These are phyloP conservation scores for Leersia perrieri DNA, from an alignment of 176 grass and related monocot species.

Conservation along the genomic window DNA sequence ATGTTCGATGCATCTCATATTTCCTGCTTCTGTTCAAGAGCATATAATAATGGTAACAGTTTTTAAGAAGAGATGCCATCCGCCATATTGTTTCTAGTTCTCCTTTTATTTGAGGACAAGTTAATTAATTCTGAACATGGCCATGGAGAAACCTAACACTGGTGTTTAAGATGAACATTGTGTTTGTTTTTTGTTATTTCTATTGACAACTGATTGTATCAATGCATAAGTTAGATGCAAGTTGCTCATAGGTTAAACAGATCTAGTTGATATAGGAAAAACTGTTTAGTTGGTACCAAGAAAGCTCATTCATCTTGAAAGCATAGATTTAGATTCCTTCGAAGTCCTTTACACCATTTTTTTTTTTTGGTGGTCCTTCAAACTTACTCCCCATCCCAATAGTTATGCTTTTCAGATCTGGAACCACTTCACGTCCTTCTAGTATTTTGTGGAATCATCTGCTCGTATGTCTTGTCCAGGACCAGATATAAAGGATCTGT, in stretches of 20 bases:
- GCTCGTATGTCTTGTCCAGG: neutral
- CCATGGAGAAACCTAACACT: conserved; percentile 6
- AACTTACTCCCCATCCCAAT: neutral
- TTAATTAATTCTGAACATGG: conserved; percentile 7
- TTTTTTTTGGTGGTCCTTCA: neutral
- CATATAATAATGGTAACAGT: neutral
- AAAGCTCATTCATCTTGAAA: neutral
- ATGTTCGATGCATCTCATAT: neutral
- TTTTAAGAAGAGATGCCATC: neutral
- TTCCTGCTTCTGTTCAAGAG: neutral
- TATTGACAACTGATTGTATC: neutral
- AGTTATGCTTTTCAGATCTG: conserved; percentile 2
- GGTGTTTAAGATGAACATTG: neutral
- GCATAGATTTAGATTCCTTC: conserved; percentile 6
- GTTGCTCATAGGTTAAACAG: neutral
- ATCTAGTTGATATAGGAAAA: neutral
- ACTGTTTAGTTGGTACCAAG: neutral
- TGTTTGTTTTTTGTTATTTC: neutral
- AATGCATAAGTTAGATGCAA: neutral
- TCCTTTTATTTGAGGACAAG: neutral
- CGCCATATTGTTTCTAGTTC: conserved; percentile 4
- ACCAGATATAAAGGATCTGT: neutral
- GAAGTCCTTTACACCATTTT: neutral
- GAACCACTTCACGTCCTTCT: neutral
- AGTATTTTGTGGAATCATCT: conserved; percentile 5